phyloP scores from a whole-genome alignment of 2,329 filamentous ascomycete species.

The Didymella lethalis region DNA sequence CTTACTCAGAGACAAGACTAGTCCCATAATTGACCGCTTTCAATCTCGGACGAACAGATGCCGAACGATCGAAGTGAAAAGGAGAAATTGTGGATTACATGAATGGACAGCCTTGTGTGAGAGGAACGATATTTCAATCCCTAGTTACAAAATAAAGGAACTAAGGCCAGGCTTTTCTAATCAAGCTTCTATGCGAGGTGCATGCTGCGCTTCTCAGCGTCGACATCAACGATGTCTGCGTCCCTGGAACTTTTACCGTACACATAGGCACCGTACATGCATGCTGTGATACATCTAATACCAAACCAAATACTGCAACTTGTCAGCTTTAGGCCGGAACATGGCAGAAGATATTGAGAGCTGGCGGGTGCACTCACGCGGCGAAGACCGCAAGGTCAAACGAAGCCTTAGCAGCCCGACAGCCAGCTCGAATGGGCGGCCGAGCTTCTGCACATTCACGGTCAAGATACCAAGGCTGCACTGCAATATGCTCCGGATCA shows the following conservation, averaged over 20 bases:
- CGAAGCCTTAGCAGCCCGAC: slow-evolving; percentile 14
- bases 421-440: slow-evolving; percentile 9
- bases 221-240: not conserved
- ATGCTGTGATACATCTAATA: slow-evolving; percentile 21
- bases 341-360: not conserved
- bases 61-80: not conserved
- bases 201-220: not conserved
- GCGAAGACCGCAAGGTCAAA: slow-evolving; percentile 23
- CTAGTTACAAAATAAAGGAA: not conserved
- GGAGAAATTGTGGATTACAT: not conserved
- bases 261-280: slow-evolving; percentile 27
- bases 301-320: slow-evolving; percentile 22
- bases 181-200: too few relatives aligned
- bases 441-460: slow-evolving; percentile 20
- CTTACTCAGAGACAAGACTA: not conserved
- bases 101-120: not conserved
- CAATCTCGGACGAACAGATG: not conserved
- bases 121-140: not conserved
- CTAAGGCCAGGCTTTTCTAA: not conserved
- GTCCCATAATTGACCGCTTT: not conserved
- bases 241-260: slow-evolving; percentile 1
- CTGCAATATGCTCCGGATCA: slow-evolving; percentile 23
- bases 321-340: not conserved
- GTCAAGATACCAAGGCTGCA: slow-evolving; percentile 33
- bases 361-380: slow-evolving; percentile 17